Base-by-base conservation (phyloP, 352 stramenopile genomes). In the Pythium sukuiense region DNA sequence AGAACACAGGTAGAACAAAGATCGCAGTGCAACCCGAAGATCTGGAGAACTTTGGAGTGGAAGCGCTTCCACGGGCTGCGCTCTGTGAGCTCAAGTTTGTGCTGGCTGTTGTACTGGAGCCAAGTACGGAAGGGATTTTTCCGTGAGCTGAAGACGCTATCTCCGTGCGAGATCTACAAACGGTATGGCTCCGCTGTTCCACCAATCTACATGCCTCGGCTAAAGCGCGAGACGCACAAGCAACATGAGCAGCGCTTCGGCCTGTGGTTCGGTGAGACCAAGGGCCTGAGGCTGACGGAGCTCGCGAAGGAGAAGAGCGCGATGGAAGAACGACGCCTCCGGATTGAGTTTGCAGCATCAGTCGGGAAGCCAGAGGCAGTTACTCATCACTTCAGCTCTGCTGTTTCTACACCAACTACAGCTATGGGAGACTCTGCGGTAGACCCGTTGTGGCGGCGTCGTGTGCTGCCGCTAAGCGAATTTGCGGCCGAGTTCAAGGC, bases 301-400 rank as follows among this genome's bases (percentile, higher is more conserved):
- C 11, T 63, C 16, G 35, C 16, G 29, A 63, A 13, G 29, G 76
- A 83, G 33, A 63, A 77, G 27, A 29, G 48, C 16, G 18, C n/a
- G 13, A 50, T 30, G 18, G n/a, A 50, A 3, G 59, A 65, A 6
- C 33, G 59, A 13, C 41, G 32, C 3, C 26, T 45, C 12, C 59
- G 59, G 7, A 35, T 52, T 3, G n/a, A 59, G 26, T 65, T 65
- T 59, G 59, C 59, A 46, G n/a, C 11, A 37, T 53, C 3, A 59
- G 58, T 43, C 48, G 59, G 6, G 56, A 57, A 50, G 59, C 6
- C 11, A 41, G 11, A n/a, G n/a, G n/a, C n/a, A n/a, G n/a, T n/a
- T n/a, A n/a, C n/a, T n/a, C n/a, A n/a, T n/a, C n/a, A n/a, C n/a
- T n/a, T n/a, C n/a, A n/a, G n/a, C n/a, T n/a, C n/a, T n/a, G n/a